Evolutionary conservation across 139 green algal genomes (phyloP), one percentile per base, ranked within the genome.

Genomic region (Penium margaritaceum): DNA sequence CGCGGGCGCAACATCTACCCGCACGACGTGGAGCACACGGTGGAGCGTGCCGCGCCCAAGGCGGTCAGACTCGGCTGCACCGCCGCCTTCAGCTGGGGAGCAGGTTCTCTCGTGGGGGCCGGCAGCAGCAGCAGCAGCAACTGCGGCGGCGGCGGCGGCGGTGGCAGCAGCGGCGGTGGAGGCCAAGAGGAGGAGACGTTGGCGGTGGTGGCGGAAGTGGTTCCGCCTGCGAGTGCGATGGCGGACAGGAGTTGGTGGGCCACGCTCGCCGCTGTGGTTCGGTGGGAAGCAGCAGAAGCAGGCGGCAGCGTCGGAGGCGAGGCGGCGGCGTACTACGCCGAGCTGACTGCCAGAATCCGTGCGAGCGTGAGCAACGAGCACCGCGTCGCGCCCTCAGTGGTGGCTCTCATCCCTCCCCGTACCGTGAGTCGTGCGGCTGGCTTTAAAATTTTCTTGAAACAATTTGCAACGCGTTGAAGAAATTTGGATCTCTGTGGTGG

Each of bases 1-100:
- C 12, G 41, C 1, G 63, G 72, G 5, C 72, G 60, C 27, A 78
- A 78, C 60, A 65, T 73, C 60, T 78, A 72, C 39, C 73, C 63
- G 14, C 73, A 72, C 61, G 72, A 78, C 61, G 27, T 78, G 0
- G 72, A 72, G 60, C 32, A 39, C 19, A 78, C 61, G 1, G 61
- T 60, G 38, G 61, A 63, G 39, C 12, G 33, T 2, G 53, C 32
- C 5, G 61, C 27, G 14, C 39, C 55, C 1, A 39, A 63, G 27
- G 24, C n/a, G 24, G 51, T 78, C 12, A 37, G 72, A 9, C 44
- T 61, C 36, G 72, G 72, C 34, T 72, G 72, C 39, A 27, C 17
- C 9, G 72, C 72, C 38, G 72, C 39, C 19, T 78, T 78, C 60
- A 43, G 30, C 37, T 30, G 72, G 19, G 36, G 27, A 21, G 30